A percentile compares a stretch with the other conserved stretches of the same genome.
phyloP scores from a whole-genome alignment of 1,139 yeast species.

The Kodamaea derodonti region DNA sequence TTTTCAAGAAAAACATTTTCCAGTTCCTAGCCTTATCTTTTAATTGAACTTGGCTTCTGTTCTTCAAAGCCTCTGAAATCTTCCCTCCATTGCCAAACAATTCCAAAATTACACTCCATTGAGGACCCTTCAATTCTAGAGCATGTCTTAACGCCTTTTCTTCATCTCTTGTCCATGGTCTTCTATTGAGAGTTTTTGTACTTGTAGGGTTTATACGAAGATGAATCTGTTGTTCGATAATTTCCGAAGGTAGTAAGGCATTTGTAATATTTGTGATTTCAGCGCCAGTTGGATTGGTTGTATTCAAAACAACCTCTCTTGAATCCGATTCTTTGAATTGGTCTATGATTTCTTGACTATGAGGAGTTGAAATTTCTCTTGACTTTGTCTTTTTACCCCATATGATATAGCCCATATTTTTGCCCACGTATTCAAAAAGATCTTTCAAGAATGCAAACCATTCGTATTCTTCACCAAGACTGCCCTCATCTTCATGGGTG shows the following conservation, averaged over 20 bases:
- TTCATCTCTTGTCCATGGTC: conserved; percentile 88
- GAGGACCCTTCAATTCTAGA: conserved; percentile 79
- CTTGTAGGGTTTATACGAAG: conserved; percentile 32
- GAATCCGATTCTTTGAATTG: conserved; percentile 1
- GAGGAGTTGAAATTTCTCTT: conserved; percentile 17
- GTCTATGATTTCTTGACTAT: conserved; percentile 21
- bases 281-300: conserved; percentile 9
- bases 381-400: conserved; percentile 62
- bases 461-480: conserved; percentile 58
- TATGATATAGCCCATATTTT: conserved; percentile 65
- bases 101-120: conserved; percentile 87
- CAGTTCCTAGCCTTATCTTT: conserved; percentile 96
- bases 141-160: conserved; percentile 84
- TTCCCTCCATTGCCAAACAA: conserved; percentile 91
- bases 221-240: conserved; percentile 44
- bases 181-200: conserved; percentile 35
- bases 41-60: conserved; percentile 83
- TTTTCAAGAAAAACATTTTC: conserved; percentile 79
- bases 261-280: conserved; percentile 25
- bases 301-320: conserved; percentile 4
- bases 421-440: conserved; percentile 71
- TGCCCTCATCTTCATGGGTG: conserved; percentile 38
- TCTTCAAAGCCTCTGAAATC: conserved; percentile 75
- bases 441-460: conserved; percentile 75
- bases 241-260: conserved; percentile 43